These are phyloP conservation scores for Emergomyces orientalis DNA, from an alignment of 2,329 filamentous ascomycete species.

Conservation along the genomic window DNA sequence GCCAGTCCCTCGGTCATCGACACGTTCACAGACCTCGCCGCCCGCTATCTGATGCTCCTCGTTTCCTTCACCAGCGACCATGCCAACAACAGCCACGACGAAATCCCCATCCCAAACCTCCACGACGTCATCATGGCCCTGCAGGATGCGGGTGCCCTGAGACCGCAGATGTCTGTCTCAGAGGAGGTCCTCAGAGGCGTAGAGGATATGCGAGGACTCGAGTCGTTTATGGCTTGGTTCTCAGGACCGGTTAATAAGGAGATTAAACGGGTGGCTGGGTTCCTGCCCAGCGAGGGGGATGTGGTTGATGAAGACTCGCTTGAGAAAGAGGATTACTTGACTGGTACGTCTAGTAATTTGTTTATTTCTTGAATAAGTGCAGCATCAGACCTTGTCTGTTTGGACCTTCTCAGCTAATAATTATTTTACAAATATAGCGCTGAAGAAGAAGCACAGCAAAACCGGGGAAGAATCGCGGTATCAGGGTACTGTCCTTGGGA, in stretches of 20 bases:
- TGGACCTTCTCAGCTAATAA: slow-evolving; percentile 6
- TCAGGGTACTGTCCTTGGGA: slow-evolving; percentile 73
- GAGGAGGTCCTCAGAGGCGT: slow-evolving; percentile 61
- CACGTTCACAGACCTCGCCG: slow-evolving; percentile 75
- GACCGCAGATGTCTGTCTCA: slow-evolving; percentile 55
- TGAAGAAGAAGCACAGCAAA: slow-evolving; percentile 91
- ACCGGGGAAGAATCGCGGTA: slow-evolving; percentile 80
- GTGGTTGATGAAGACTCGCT: slow-evolving; percentile 41
- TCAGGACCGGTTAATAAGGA: slow-evolving; percentile 64
- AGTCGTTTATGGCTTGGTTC: slow-evolving; percentile 72
- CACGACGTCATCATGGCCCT: slow-evolving; percentile 80
- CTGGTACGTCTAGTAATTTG: slow-evolving; percentile 39
- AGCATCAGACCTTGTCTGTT: slow-evolving; percentile 3
- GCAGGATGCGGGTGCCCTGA: slow-evolving; percentile 66
- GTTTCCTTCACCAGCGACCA: slow-evolving; percentile 63
- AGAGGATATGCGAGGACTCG: slow-evolving; percentile 71
- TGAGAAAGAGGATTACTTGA: slow-evolving; percentile 62
- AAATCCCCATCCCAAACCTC: slow-evolving; percentile 54
- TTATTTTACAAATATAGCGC: slow-evolving; percentile 38
- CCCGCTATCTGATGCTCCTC: slow-evolving; percentile 67
- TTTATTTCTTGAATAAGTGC: not conserved
- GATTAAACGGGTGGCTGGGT: slow-evolving; percentile 69
- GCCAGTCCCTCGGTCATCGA: slow-evolving; percentile 76
- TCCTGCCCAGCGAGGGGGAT: slow-evolving; percentile 50
- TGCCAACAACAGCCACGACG: slow-evolving; percentile 57